Conservation (phyloP, 2,329 filamentous ascomycete species). For the Exophiala lecanii-corni region DNA sequence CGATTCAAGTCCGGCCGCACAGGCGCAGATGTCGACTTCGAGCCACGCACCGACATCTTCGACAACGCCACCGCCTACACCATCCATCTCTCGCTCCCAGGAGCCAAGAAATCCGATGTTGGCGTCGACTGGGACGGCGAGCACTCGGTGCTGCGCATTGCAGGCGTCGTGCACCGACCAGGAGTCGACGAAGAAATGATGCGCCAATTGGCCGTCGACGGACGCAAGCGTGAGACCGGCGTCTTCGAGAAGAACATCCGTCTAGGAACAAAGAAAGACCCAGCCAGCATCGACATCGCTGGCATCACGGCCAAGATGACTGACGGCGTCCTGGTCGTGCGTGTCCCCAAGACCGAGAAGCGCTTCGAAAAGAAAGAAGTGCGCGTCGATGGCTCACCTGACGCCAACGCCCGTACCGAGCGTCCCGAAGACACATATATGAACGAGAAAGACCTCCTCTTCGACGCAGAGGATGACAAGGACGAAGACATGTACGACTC, state of each 20-base stretch:
- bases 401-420: conserved; percentile 4
- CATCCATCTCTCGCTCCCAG: conserved; percentile 69
- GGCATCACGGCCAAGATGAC: conserved; percentile 71
- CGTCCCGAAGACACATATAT: conserved; percentile 29
- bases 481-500: conserved; percentile 19
- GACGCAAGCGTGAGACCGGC: conserved; percentile 71
- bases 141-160: conserved; percentile 59
- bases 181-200: conserved; percentile 66
- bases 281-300: conserved; percentile 61
- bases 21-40: conserved; percentile 33
- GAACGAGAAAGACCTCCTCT: conserved; percentile 44
- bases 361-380: conserved; percentile 49
- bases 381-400: conserved; percentile 20
- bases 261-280: conserved; percentile 49
- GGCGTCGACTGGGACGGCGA: conserved; percentile 72
- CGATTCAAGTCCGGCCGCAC: conserved; percentile 12
- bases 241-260: conserved; percentile 67
- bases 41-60: conserved; percentile 60
- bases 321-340: conserved; percentile 71
- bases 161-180: conserved; percentile 68
- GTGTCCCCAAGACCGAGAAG: conserved; percentile 67
- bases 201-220: conserved; percentile 58
- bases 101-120: conserved; percentile 73
- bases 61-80: conserved; percentile 61
- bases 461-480: conserved; percentile 44